Evolutionary conservation across 2,329 filamentous ascomycete genomes (phyloP), one percentile per base, ranked within the genome.

Genomic region (Ilyonectria destructans): DNA sequence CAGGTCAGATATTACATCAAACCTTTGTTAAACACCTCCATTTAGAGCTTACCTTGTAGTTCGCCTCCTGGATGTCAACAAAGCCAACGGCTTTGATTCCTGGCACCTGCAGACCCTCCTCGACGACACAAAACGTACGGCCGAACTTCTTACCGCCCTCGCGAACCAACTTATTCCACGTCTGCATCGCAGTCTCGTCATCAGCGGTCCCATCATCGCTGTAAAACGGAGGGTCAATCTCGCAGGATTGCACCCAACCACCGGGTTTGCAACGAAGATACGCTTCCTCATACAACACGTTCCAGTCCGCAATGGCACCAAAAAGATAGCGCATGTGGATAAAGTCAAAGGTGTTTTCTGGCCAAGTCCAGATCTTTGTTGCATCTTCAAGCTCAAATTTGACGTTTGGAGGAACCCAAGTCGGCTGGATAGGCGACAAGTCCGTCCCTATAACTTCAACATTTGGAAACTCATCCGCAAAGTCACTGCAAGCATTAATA

Each of bases 371-470:
- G 4, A n/a, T 13, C 1, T 59, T 13, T 3, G 45, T 58, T 17
- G 67, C 64, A 13, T 67, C 64, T 4, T 64, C 67, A 52, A 3
- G 62, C 40, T 9, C 66, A 15, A 65, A 69, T 40, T 69, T 52
- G 4, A 69, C 60, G 5, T 69, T 69, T 1, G 67, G 60, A 1
- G 65, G 67, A 29, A 69, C 29, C 67, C 67, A 69, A 1, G 65
- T 56, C 2, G 67, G 67, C 71, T 90, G 88, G 17, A 88, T 87
- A 2, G 87, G 86, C n/a, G 85, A 87, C 10, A 89, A 82, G 73
- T 90, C 87, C 6, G 85, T 87, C 48, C 87, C 87, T 48, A 83
- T 81, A 10, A 77, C 86, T 80, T 75, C 80, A 68, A 75, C 83
- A 69, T 80, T 72, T 23, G 85, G 85, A 51, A 83, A 84, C 13